Percentiles rank a stretch among this genome's conserved stretches.
These are phyloP conservation scores for Corniculantispora saksenae DNA, from an alignment of 2,329 filamentous ascomycete species.

Conservation along the genomic window DNA sequence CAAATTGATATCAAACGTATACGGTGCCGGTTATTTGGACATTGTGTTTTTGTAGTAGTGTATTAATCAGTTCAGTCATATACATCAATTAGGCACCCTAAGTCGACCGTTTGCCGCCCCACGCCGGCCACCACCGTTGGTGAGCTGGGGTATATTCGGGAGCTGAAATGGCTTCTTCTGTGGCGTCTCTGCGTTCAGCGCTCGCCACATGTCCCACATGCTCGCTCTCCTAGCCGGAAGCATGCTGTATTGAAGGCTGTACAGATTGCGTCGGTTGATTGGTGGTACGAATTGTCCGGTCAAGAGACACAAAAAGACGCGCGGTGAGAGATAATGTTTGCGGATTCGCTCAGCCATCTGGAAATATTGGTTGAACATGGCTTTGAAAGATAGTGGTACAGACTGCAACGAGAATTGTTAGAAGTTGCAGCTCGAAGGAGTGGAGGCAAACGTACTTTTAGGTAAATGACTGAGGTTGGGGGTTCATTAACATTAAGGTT, in stretches of 20 bases:
- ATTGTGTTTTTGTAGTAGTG: not conserved
- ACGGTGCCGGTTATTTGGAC: not conserved
- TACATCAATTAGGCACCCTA: slow-evolving; percentile 24
- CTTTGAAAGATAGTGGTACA: slow-evolving; percentile 83
- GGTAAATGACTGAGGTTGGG: slow-evolving; percentile 78
- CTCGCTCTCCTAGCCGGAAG: slow-evolving; percentile 78
- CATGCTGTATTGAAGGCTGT: slow-evolving; percentile 98
- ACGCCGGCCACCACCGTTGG: slow-evolving; percentile 34
- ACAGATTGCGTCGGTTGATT: slow-evolving; percentile 90
- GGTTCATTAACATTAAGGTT: slow-evolving; percentile 46
- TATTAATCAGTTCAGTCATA: slow-evolving; percentile 9
- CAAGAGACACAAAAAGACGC: slow-evolving; percentile 82
- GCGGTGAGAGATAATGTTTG: slow-evolving; percentile 90
- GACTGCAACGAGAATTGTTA: slow-evolving; percentile 54
- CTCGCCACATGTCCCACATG: slow-evolving; percentile 83
- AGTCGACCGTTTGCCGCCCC: slow-evolving; percentile 30
- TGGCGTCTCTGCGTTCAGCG: slow-evolving; percentile 56
- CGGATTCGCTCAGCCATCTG: slow-evolving; percentile 89
- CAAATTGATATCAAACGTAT: too few species aligned
- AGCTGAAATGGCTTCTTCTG: slow-evolving; percentile 45
- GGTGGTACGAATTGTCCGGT: slow-evolving; percentile 93
- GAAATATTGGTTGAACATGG: slow-evolving; percentile 97
- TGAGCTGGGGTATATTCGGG: slow-evolving; percentile 35
- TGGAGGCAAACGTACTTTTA: slow-evolving; percentile 64
- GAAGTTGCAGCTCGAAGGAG: not conserved